A percentile compares a stretch with the other conserved stretches of the same genome.
phyloP scores from a whole-genome alignment of 169 alveolate genomes.

The Perkinsus marinus region DNA sequence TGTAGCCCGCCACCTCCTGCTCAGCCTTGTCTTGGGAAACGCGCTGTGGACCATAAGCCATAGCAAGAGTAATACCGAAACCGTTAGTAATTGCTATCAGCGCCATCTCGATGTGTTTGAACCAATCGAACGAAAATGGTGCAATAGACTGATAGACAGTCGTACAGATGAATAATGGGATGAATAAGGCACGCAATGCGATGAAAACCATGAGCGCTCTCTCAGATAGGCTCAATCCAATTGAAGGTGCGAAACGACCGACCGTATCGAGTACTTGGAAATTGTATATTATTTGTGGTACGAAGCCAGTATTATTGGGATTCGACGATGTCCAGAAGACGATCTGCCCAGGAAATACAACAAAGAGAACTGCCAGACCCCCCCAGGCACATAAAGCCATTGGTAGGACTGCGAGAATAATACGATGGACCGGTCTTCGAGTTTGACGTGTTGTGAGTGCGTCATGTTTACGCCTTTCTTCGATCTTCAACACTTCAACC shows the following conservation, averaged over 20 bases:
- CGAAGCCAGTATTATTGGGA: not conserved
- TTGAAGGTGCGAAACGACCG: not conserved
- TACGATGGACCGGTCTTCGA: not conserved
- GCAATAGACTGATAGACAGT: not conserved
- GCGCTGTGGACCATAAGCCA: not conserved
- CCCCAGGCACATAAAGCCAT: not conserved
- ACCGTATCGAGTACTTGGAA: not conserved
- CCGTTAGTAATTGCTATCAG: not conserved
- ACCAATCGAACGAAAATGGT: not conserved
- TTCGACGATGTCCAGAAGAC: not conserved
- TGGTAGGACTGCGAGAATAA: not conserved
- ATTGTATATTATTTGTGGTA: not conserved
- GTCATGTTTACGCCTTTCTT: not conserved
- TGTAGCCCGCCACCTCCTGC: not conserved
- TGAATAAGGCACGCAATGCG: not conserved
- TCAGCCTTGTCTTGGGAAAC: not conserved
- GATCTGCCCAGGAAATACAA: not conserved
- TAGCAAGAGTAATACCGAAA: not conserved
- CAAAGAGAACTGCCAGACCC: not conserved
- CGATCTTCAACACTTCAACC: not conserved
- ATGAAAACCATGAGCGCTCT: not conserved
- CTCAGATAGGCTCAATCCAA: not conserved
- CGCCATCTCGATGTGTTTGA: not conserved
- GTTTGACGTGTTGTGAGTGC: not conserved
- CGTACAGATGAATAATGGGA: not conserved